phyloP scores from a whole-genome alignment of 106 monocot genomes.

The Hemerocallis citrina region DNA sequence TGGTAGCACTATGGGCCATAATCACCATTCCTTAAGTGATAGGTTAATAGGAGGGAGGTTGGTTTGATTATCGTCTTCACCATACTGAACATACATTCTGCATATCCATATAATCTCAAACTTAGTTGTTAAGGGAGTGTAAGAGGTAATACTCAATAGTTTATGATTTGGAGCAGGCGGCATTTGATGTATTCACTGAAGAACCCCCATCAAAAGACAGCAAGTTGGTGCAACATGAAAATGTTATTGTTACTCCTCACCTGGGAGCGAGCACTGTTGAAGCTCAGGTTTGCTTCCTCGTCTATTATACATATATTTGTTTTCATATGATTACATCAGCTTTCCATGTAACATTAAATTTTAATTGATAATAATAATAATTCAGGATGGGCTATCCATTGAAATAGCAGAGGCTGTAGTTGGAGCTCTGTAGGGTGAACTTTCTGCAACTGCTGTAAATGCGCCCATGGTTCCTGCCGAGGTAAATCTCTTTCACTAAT shows the following conservation, averaged over 20 bases:
- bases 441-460: constrained; percentile 80
- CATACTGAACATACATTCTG: no score
- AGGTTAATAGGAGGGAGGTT: no score
- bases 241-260: constrained; percentile 81
- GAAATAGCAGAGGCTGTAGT: constrained; percentile 90
- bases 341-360: no score
- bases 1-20: no score
- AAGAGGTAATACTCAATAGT: no score
- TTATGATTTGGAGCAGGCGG: constrained; percentile 45
- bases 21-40: no score
- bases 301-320: neutral
- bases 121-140: no score
- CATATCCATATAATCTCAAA: no score
- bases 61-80: no score
- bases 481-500: no score
- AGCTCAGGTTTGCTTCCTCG: constrained; percentile 55
- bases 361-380: neutral
- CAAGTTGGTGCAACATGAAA: constrained; percentile 75
- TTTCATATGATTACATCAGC: no score
- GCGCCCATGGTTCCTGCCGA: constrained; percentile 89
- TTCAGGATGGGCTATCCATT: constrained; percentile 84
- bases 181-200: constrained; percentile 79
- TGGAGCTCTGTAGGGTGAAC: constrained; percentile 80
- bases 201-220: constrained; percentile 66
- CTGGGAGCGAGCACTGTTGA: constrained; percentile 74